These are phyloP conservation scores for Phlebiopsis flavidoalba DNA, from an alignment of 768 basidiomycete genomes.

Conservation along the genomic window DNA sequence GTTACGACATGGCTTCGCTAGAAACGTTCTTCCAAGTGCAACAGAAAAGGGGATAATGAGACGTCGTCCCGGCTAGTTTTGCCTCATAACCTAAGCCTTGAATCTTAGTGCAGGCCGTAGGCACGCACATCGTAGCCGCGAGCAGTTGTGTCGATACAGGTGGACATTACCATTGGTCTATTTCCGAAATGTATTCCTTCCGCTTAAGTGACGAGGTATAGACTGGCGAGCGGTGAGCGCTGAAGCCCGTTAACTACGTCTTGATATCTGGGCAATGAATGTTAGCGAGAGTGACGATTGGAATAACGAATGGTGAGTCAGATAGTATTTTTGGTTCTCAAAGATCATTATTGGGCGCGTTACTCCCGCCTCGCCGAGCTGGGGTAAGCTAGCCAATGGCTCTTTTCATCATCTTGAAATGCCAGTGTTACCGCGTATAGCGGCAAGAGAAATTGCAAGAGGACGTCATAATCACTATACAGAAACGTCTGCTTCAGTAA, in stretches of 20 bases:
- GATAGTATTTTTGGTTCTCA: conserved; percentile 49
- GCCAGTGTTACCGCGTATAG: no score
- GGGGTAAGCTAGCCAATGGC: conserved; percentile 80
- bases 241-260: conserved; percentile 86
- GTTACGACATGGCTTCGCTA: conserved; percentile 56
- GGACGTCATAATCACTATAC: conserved; percentile 21
- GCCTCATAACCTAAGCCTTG: conserved; percentile 93
- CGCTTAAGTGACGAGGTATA: conserved; percentile 94
- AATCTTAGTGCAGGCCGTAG: conserved; percentile 86
- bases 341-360: conserved; percentile 70
- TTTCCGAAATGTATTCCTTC: conserved; percentile 89
- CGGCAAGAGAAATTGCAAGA: not conserved
- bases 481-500: conserved; percentile 9
- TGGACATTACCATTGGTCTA: conserved; percentile 93
- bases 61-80: conserved; percentile 97
- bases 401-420: conserved; percentile 71
- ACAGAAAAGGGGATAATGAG: conserved; percentile 96
- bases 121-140: not conserved
- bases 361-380: conserved; percentile 96
- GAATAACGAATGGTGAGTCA: conserved; percentile 13
- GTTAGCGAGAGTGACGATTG: not conserved
- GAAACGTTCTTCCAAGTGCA: conserved; percentile 88
- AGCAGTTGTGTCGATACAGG: not conserved
- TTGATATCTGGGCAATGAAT: conserved; percentile 54
- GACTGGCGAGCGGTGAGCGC: conserved; percentile 93